Base-by-base conservation (phyloP, 192 early-diverging fungal species). In the Coemansia sp. region DNA sequence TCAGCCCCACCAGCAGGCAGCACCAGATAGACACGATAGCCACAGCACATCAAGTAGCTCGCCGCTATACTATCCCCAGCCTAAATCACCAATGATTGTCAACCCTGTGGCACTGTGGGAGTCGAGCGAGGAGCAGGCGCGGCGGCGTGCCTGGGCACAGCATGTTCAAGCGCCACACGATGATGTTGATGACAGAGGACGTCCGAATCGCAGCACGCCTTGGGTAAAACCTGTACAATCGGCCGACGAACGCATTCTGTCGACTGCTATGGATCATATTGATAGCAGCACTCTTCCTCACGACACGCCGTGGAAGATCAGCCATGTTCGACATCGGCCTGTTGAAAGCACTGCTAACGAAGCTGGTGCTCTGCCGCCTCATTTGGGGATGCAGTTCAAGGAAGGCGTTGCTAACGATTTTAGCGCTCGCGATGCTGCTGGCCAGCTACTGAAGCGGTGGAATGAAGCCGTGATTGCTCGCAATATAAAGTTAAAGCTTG, bases 81-180 rank as follows among this genome's bases (percentile, higher is more conserved):
- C 78, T 53, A 75, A 69, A 47, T 75, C 78, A 39, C 78, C 78
- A 15, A 65, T 75, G 35, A 47, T 76, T 19, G 79, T 82, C 59
- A 82, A 82, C 49, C 79, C 79, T n/a, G 79, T 76, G 8, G 79
- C 79, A 17, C 62, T 82, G 12, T 82, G 79, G 79, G 79, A 82
- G 43, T 82, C 79, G 7, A 62, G 56, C 38, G 67, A 76, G 59
- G 73, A 82, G 43, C 79, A 82, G 60, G 68, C 65, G 5, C 70
- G 62, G 9, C 73, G 79, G 19, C 32, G 78, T 29, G 78, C 72
- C 10, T 81, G 78, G 78, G 78, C 72, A 0, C 68, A 81, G 60
- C 78, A 66, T 5, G 57, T 75, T 2, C 41, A 48, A 19, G 59
- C 25, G 7, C 59, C 64, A 1, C 45, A 37, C 1, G 54, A 47